Evolutionary conservation across 495 filamentous ascomycete species (phyloP), one percentile per base, ranked within the genome.

Genomic region (Penicillium goetzii): DNA sequence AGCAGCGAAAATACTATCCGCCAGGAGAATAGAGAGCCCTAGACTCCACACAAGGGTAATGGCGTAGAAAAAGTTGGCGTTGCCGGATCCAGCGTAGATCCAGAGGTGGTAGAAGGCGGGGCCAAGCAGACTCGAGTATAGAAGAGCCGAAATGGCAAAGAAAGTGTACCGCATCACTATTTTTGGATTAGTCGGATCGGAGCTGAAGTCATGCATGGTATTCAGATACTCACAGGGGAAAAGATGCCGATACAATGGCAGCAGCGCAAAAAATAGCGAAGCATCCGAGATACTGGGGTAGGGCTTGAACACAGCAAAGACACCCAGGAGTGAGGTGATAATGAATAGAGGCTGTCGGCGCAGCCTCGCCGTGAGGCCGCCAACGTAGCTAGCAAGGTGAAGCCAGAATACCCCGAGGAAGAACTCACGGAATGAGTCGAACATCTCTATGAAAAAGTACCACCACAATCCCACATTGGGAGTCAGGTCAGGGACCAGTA

Each of bases 391-490:
- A 3, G 88, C 88, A 54, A 98, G 81, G 76, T 99, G 96, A 59
- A 99, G 85, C 92, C 96, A 97, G 76, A 99, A 99, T 7, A 98
- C 92, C 23, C 91, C 96, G 3, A 99, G 83, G 83, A 99, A 99
- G 81, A 99, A 98, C 54, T 90, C 89, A 25, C 95, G 87, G 83
- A 99, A 99, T 5, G 92, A 94, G 76, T 99, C 95, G 73, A 99
- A 99, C 87, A 99, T 99, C 78, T 99, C 95, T 68, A 94, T 96
- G 78, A 99, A 98, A 77, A 98, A 99, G 78, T 99, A 99, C 95
- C 95, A 99, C 95, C 95, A 99, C 0, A 99, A 83, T 2, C 95
- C 95, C 41, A 96, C 88, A 65, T 98, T 99, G 25, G 95, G 95
- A 0, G 94, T 94, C 47, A 99, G 81, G 76, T 98, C 96, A 1